Conservation (phyloP, 768 basidiomycete genomes). For the Leccinum incarnatum region DNA sequence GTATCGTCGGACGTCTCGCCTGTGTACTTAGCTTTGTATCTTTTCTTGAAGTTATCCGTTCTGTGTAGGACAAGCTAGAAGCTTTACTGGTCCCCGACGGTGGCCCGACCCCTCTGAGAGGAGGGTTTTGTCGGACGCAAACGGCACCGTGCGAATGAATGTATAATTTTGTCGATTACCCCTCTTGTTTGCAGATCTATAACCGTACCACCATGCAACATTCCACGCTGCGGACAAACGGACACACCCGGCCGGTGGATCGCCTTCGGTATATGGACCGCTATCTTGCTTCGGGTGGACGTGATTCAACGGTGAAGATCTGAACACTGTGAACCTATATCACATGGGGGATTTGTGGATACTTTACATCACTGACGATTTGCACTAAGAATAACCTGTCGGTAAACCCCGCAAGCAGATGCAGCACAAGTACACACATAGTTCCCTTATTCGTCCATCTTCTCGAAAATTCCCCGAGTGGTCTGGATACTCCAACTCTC, state of each 20-base stretch:
- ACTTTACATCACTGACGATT: conserved; percentile 14
- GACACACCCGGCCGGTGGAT: conserved; percentile 89
- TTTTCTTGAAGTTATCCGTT: no score
- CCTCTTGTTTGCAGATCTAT: conserved; percentile 59
- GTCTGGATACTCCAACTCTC: background rate
- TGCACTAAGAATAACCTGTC: conserved; percentile 18
- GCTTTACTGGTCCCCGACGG: no score
- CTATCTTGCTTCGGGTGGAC: conserved; percentile 87
- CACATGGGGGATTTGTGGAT: conserved; percentile 6
- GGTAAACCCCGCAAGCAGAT: conserved; percentile 19
- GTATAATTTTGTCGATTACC: no score
- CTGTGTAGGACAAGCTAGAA: no score
- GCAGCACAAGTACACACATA: conserved; percentile 3
- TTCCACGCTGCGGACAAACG: conserved; percentile 81
- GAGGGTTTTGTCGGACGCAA: no score
- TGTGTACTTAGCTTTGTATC: background rate
- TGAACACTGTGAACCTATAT: conserved; percentile 73
- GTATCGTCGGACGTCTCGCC: no score
- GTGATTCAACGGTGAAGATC: conserved; percentile 84
- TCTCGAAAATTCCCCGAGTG: background rate
- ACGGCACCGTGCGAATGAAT: no score
- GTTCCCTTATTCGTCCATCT: no score
- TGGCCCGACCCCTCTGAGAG: no score
- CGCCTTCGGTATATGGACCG: conserved; percentile 93
- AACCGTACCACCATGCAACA: conserved; percentile 93